Evolutionary conservation across 2,329 filamentous ascomycete genomes (phyloP), one percentile per base, ranked within the genome.

Genomic region (Cladosporium phlei): DNA sequence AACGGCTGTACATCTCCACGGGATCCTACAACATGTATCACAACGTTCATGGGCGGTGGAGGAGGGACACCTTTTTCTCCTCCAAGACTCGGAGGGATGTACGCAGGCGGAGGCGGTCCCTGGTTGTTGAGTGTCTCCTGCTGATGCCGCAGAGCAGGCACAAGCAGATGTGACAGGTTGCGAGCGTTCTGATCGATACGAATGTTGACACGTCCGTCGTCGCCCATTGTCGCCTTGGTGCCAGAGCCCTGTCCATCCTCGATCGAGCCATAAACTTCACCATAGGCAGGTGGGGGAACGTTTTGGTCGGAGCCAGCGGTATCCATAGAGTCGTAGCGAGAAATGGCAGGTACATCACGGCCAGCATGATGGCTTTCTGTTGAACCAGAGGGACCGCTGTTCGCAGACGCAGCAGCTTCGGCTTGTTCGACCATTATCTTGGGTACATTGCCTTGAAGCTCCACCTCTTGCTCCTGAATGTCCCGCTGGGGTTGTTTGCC

Each of bases 141-240:
- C 57, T 85, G 75, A 52, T 73, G 71, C 51, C 76, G 68, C 30
- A 89, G 63, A 6, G 82, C 78, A 3, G 85, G 83, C 0, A 78
- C 76, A 20, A 90, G 74, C 10, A 90, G 71, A 50, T 82, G 78
- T 2, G 84, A 80, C 3, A 91, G 70, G 46, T 77, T 77, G 46
- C 75, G 70, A 55, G 77, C 82, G 55, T 80, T 83, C 62, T 88
- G 83, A 59, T 84, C 82, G 67, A 93, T 87, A 52, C 82, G 83
- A 69, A 93, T 88, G 59, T 88, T 82, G 57, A 93, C 76, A 59
- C 88, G 80, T 19, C 87, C 87, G 68, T 90, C 84, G 50, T 79
- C 85, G 35, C 61, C 60, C 14, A 70, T 59, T 34, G 53, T 56
- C 1, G 68, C 68, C 37, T 67, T 62, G 35, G 67, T 69, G 39